These are phyloP conservation scores for Vickermania ingenoplastis DNA, from an alignment of 208 protist genomes.

Conservation along the genomic window DNA sequence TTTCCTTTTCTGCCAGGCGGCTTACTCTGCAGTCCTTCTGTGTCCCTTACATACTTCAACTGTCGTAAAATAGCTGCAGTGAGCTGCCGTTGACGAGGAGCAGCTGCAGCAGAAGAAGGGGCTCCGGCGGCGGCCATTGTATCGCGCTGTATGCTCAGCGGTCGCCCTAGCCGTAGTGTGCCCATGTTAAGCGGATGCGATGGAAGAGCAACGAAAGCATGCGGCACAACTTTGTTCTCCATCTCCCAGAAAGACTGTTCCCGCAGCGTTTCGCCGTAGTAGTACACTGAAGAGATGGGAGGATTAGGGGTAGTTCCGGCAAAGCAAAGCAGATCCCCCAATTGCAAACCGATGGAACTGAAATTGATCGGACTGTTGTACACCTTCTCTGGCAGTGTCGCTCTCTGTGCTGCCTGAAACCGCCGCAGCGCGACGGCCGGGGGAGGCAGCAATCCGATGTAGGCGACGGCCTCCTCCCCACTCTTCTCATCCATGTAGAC, in stretches of 20 bases:
- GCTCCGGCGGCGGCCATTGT: not conserved
- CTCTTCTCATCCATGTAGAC: conserved; percentile 14
- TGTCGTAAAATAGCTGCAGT: not conserved
- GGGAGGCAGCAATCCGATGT: conserved; percentile 34
- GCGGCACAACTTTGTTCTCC: conserved; percentile 7
- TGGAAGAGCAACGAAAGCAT: conserved; percentile 13
- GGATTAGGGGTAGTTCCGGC: not conserved
- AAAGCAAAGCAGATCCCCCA: conserved; percentile 25
- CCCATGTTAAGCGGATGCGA: conserved; percentile 3
- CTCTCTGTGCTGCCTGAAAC: conserved; percentile 6
- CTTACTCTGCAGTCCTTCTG: too few species aligned
- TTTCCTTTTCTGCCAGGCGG: too few species aligned
- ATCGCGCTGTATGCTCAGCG: conserved; percentile 34
- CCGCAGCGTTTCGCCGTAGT: conserved; percentile 30
- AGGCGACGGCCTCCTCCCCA: conserved; percentile 16
- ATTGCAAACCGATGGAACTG: conserved; percentile 31
- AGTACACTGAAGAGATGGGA: conserved; percentile 16
- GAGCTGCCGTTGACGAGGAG: not conserved
- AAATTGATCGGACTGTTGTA: conserved; percentile 6
- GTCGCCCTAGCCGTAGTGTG: conserved; percentile 15
- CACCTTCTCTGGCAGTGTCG: not conserved
- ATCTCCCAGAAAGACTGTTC: conserved; percentile 37
- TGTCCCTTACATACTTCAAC: too few species aligned
- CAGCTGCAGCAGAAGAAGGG: not conserved
- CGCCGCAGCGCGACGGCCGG: conserved; percentile 49